Evolutionary conservation across 768 basidiomycete species (phyloP).

Genomic region (Tulasnella sp.): DNA sequence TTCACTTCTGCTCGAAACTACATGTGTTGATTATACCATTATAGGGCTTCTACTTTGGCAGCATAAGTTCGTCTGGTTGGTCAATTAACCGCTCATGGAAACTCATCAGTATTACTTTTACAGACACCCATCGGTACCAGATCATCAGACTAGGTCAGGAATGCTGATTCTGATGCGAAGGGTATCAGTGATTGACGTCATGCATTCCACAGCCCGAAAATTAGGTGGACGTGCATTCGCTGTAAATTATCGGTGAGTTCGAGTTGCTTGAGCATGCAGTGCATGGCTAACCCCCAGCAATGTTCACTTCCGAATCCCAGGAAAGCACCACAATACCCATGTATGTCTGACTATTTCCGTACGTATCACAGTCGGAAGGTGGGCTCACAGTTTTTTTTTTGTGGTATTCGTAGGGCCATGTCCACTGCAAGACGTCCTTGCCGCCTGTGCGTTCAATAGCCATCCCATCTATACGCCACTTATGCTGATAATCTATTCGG

Average conservation of each 20-base stretch:
- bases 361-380: neutral
- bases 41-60: constrained; percentile 15
- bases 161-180: constrained; percentile 33
- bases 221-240: constrained; percentile 23
- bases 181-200: constrained; percentile 41
- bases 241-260: constrained; percentile 34
- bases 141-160: constrained; percentile 74
- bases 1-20: neutral
- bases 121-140: constrained; percentile 33
- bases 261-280: too few relatives aligned
- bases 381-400: too few relatives aligned
- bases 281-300: too few relatives aligned
- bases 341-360: neutral
- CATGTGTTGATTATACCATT: neutral
- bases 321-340: constrained; percentile 91
- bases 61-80: neutral
- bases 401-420: constrained; percentile 32
- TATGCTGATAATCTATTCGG: neutral
- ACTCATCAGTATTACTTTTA: neutral
- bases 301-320: too few relatives aligned
- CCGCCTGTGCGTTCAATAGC: constrained; percentile 53
- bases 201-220: neutral
- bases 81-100: neutral
- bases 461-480: neutral
- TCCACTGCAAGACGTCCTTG: constrained; percentile 77